These are phyloP conservation scores for Arctostaphylos glauca DNA, from an alignment of 148 eudicot species.

Conservation along the genomic window DNA sequence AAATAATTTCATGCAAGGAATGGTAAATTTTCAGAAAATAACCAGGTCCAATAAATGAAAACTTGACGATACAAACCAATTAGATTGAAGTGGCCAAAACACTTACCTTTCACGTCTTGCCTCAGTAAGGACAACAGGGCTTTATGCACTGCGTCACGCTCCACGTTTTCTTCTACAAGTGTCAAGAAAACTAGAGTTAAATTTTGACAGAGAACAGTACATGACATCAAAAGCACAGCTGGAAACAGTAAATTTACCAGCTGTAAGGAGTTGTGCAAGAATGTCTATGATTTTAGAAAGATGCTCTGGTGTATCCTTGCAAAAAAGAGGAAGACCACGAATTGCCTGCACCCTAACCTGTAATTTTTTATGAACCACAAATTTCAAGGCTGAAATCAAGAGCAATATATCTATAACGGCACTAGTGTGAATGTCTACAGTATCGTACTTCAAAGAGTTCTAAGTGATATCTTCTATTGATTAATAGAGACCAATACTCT, in stretches of 20 bases:
- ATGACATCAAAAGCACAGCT: neutral
- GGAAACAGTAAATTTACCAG: slow-evolving; percentile 52
- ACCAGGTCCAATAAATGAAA: neutral
- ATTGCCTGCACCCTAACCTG: slow-evolving; percentile 97
- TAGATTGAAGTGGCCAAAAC: neutral
- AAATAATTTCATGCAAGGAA: neutral
- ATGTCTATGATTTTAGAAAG: slow-evolving; percentile 90
- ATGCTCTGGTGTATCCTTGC: slow-evolving; percentile 94
- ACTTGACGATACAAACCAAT: neutral
- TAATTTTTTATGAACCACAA: slow-evolving; percentile 15
- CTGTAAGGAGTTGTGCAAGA: slow-evolving; percentile 84
- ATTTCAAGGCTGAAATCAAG: neutral
- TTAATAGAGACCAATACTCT: neutral
- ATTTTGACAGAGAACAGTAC: neutral
- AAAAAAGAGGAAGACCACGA: slow-evolving; percentile 95
- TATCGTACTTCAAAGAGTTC: neutral
- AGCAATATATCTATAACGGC: neutral
- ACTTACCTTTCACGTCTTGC: slow-evolving; percentile 92
- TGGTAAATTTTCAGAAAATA: neutral
- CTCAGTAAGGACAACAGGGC: slow-evolving; percentile 89
- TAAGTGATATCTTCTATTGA: neutral
- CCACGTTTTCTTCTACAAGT: slow-evolving; percentile 84
- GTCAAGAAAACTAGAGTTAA: slow-evolving; percentile 16
- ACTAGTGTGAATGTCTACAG: neutral
- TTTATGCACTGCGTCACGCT: slow-evolving; percentile 95